phyloP scores from a whole-genome alignment of 1,284 basidiomycete genomes.

The Leccinum subatratum region DNA sequence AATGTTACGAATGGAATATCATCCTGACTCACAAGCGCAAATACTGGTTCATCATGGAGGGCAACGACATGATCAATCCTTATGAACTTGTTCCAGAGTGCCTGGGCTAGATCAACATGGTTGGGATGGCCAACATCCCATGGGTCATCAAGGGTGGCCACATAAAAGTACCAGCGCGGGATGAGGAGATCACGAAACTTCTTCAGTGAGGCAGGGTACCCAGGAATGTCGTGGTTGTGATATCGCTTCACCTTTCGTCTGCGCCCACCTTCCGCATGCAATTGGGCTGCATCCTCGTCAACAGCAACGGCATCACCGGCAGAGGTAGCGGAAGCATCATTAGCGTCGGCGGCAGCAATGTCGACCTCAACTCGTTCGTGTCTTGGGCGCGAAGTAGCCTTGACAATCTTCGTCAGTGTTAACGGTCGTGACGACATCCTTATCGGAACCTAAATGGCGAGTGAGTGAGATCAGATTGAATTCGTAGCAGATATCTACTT shows the following conservation, averaged over 20 bases:
- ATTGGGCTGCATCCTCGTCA: not conserved
- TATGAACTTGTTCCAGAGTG: not conserved
- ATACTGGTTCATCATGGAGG: not conserved
- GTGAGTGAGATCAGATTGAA: not conserved
- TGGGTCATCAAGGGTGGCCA: not conserved
- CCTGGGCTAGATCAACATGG: not conserved
- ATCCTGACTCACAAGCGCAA: not conserved
- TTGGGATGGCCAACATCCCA: not conserved
- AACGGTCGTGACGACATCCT: not conserved
- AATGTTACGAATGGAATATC: not conserved
- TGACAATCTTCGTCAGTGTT: not conserved
- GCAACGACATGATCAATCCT: not conserved
- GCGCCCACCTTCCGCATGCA: not conserved
- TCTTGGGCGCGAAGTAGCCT: not conserved
- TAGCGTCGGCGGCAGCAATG: not conserved
- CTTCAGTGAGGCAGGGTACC: not conserved
- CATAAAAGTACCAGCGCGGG: not conserved
- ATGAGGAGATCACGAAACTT: not conserved
- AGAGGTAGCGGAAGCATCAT: not conserved
- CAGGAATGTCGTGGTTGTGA: not conserved
- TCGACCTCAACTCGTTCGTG: not conserved
- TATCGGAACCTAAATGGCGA: not conserved
- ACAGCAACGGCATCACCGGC: not conserved
- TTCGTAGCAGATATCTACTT: not conserved
- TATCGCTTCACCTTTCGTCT: not conserved